Conservation (phyloP, 805 yeast genomes). For the Candida insectalens region DNA sequence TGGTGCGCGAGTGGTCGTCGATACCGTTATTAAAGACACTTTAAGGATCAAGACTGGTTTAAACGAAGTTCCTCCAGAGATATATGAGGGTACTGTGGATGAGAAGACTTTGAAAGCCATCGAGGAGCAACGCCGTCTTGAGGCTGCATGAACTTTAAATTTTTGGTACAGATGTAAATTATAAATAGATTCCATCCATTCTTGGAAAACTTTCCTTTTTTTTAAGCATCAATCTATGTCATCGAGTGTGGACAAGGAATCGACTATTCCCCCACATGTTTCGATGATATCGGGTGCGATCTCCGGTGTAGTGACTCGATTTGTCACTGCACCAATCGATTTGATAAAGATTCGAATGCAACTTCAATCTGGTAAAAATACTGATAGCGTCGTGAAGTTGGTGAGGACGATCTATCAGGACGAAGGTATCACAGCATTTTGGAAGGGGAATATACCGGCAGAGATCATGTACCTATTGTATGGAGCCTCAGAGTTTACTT, state of each 20-base stretch:
- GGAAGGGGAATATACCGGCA: conserved; percentile 97
- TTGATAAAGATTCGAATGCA: conserved; percentile 71
- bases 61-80: conserved; percentile 41
- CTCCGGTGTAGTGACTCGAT: conserved; percentile 52
- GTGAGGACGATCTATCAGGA: conserved; percentile 34
- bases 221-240: no score
- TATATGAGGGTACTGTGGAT: conserved; percentile 49
- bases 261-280: conserved; percentile 39
- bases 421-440: conserved; percentile 61
- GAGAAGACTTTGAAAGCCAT: conserved; percentile 54
- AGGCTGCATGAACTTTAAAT: conserved; percentile 16
- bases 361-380: conserved; percentile 27
- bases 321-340: conserved; percentile 65
- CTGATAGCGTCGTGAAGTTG: conserved; percentile 27
- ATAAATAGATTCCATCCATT: no score
- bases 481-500: conserved; percentile 77
- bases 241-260: conserved; percentile 27
- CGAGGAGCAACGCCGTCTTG: conserved; percentile 46
- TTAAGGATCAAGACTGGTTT: conserved; percentile 52
- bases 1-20: conserved; percentile 29
- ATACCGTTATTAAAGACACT: conserved; percentile 32
- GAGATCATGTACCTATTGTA: conserved; percentile 75
- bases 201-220: no score
- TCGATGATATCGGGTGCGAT: conserved; percentile 62
- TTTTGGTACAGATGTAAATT: no score